Evolutionary conservation across 2,329 filamentous ascomycete species (phyloP), one percentile per base, ranked within the genome.

Genomic region (Didymella pomorum): DNA sequence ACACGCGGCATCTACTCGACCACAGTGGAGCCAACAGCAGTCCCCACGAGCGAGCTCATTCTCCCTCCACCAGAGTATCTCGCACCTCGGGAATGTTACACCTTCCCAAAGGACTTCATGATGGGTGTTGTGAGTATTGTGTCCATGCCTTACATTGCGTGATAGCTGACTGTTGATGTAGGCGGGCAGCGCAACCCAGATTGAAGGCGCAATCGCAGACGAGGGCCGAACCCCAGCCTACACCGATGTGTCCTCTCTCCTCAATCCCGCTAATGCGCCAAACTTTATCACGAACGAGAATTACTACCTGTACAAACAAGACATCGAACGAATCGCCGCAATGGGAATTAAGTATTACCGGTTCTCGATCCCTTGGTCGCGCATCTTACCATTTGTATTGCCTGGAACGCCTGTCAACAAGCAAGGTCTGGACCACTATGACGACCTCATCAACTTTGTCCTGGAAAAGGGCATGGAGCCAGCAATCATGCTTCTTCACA

Each of bases 251-350:
- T 35, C 60, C 10, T 60, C 42, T 31, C 47, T 70, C 1, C 25
- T 59, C 10, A 58, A 20, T 3, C 63, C 65, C 3, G 61, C 46
- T 10, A 23, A 44, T 3, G n/a, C 61, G 5, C 35, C 61, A 4
- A 60, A 71, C 41, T 69, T 60, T n/a, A 46, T 68, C 8, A 79
- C 80, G 2, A 83, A 80, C 41, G 81, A 83, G 70, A 79, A 84
- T 54, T 85, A 85, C 66, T 85, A 83, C 59, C 70, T 83, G 8
- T 86, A 85, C 64, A 85, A 84, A 68, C 83, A 85, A 70, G 82
- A 85, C 41, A 84, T 86, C 42, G 82, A 81, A 56, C 78, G 83
- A 0, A 75, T 85, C 9, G 82, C 83, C 1, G 76, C 80, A 2
- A 78, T 86, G 70, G 83, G 83, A 0, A 78, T 83, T 9, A 78